Base-by-base conservation (phyloP, 805 yeast species). In the Yamadazyma paraphyllophila region DNA sequence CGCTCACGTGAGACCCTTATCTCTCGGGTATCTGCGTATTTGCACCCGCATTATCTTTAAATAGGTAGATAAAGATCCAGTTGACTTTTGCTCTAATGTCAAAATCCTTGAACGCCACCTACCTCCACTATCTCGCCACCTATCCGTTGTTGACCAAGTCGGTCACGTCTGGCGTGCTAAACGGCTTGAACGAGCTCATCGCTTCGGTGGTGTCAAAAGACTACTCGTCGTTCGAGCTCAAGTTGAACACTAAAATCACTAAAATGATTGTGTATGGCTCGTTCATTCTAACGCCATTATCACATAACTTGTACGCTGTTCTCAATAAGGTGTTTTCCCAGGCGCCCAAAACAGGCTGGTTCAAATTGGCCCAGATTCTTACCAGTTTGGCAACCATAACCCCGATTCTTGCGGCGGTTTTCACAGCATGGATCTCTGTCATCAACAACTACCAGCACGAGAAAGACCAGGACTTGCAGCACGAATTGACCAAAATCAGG, bases 131-230 rank as follows among this genome's bases (percentile, higher is more conserved):
- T 29, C 58, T 82, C 34, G 54, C 61, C 7, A 68, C 64, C 46
- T 67, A 79, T 48, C 89, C 89, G 0, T 60, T 83, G 10, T 59
- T 78, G 39, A 82, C 87, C 40, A 83, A 83, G 56, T 69, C 82
- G 1, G 50, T 76, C 14, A 82, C 88, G 0, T 73, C 82, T 1
- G 83, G 79, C 0, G 56, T 75, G 0, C 63, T 82, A n/a, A 76
- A 77, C 7, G 70, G 78, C 0, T 63, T 82, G 37, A 82, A 81
- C 52, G 89, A 83, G 57, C 62, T 74, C 32, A 69, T 82, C 12
- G 83, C 88, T 0, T 69, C 81, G 2, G 48, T 64, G 0, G 54
- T 77, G 11, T 72, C 86, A 2, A 70, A 74, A 34, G 83, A 81
- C 43, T 61, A 64, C 49, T 57, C 64, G 17, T 17, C 41, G 17